Percentiles rank a stretch among this genome's conserved stretches.
Conservation (phyloP, 495 filamentous ascomycete genomes). For the Mytilinidion resinicola region DNA sequence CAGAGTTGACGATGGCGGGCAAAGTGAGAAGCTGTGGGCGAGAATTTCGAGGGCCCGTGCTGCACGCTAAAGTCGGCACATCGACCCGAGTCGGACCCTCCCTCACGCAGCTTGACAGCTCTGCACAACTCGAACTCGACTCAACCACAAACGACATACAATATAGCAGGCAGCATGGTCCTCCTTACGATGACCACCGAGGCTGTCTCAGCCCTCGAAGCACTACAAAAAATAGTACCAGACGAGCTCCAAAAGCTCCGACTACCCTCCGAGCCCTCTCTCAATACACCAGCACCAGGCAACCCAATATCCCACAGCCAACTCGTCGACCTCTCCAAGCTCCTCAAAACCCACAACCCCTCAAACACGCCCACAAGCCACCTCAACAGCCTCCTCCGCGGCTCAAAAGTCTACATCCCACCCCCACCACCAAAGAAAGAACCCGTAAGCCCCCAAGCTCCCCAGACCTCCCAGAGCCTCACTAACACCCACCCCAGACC, state of each 20-base stretch:
- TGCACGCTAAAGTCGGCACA: too few relatives aligned
- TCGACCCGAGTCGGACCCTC: too few relatives aligned
- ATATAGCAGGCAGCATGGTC: conserved; percentile 61
- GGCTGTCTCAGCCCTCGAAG: conserved; percentile 58
- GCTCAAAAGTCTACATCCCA: conserved; percentile 66
- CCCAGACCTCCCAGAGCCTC: background rate
- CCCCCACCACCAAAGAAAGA: conserved; percentile 72
- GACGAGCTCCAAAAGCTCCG: conserved; percentile 12
- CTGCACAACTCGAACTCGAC: conserved; percentile 57
- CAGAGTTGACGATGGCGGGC: too few relatives aligned
- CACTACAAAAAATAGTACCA: conserved; percentile 19
- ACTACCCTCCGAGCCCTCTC: conserved; percentile 36
- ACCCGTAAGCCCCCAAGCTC: conserved; percentile 50
- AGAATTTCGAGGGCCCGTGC: too few relatives aligned
- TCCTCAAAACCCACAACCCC: conserved; percentile 39
- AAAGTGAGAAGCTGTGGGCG: too few relatives aligned
- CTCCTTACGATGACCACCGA: conserved; percentile 65
- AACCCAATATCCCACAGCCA: conserved; percentile 75
- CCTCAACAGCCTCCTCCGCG: conserved; percentile 62
- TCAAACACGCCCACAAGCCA: conserved; percentile 3
- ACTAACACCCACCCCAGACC: conserved; percentile 46
- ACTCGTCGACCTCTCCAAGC: conserved; percentile 59
- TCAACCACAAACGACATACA: conserved; percentile 79
- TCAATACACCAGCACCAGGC: conserved; percentile 47
- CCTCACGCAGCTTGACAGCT: too few relatives aligned